A percentile compares a stretch with the other conserved stretches of the same genome.
Evolutionary conservation across 495 filamentous ascomycete species (phyloP).

Genomic region (Penicillium maclennaniae): DNA sequence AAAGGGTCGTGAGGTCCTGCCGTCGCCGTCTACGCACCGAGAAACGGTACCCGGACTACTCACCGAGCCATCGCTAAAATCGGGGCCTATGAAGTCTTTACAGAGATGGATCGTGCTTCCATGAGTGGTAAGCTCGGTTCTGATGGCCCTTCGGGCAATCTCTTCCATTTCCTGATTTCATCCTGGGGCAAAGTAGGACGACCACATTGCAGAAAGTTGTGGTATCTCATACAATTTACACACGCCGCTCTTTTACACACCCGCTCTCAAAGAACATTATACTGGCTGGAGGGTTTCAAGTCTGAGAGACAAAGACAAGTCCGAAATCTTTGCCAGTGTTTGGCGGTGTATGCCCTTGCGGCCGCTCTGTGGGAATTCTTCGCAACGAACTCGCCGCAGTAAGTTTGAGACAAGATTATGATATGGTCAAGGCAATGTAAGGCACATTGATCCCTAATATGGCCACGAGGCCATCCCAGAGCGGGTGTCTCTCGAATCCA

Average conservation of each 20-base stretch:
- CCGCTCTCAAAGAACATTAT: constrained; percentile 19
- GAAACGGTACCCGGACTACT: constrained; percentile 28
- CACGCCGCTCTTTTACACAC: constrained; percentile 23
- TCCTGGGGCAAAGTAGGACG: constrained; percentile 19
- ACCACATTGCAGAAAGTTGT: constrained; percentile 13
- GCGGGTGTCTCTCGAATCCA: constrained; percentile 31
- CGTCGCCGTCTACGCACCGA: constrained; percentile 25
- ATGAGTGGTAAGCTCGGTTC: constrained; percentile 19
- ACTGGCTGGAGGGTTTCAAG: constrained; percentile 3
- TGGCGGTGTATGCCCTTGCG: constrained; percentile 48
- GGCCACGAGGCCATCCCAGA: constrained; percentile 31
- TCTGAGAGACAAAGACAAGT: constrained; percentile 14
- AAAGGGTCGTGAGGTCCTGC: constrained; percentile 5
- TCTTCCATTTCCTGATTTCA: not conserved
- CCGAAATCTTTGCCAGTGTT: constrained; percentile 33
- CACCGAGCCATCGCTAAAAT: constrained; percentile 39
- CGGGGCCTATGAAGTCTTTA: constrained; percentile 43
- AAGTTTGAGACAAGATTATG: constrained; percentile 48
- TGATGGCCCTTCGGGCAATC: not conserved
- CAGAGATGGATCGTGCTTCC: constrained; percentile 20
- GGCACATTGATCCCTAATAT: constrained; percentile 46
- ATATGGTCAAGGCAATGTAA: constrained; percentile 49
- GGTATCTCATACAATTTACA: constrained; percentile 18
- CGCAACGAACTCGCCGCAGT: constrained; percentile 36
- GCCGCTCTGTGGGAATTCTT: constrained; percentile 48